These are phyloP conservation scores for Citrus inodora DNA, from an alignment of 345 rosid species.

Conservation along the genomic window DNA sequence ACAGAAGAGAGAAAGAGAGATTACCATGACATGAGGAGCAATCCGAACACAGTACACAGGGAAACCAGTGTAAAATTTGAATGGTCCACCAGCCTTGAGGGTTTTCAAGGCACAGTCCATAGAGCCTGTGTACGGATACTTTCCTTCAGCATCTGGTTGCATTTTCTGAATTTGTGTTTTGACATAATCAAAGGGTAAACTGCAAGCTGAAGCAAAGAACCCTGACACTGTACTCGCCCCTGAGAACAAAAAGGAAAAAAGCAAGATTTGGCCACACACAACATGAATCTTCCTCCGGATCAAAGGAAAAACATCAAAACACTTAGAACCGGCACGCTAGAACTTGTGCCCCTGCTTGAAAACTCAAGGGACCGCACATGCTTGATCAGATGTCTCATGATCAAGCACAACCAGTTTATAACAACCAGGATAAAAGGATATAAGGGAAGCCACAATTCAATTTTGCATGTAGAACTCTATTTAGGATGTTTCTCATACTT, in stretches of 20 bases:
- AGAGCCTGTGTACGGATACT: conserved; percentile 88
- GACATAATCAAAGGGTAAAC: conserved; percentile 94
- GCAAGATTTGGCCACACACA: background rate
- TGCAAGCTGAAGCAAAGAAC: conserved; percentile 91
- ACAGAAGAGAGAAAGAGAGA: background rate
- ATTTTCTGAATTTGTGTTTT: conserved; percentile 98
- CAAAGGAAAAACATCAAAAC: background rate
- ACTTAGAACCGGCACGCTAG: background rate
- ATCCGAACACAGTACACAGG: conserved; percentile 93
- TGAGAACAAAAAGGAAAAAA: conserved; percentile 25
- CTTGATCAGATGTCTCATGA: background rate
- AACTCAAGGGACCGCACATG: background rate
- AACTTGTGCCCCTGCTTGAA: background rate
- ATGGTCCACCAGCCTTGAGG: conserved; percentile 80
- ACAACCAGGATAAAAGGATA: background rate
- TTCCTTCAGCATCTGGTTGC: conserved; percentile 97
- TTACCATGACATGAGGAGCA: conserved; percentile 99
- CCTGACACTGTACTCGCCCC: conserved; percentile 95
- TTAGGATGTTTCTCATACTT: background rate
- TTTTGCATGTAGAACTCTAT: background rate
- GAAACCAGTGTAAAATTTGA: conserved; percentile 93
- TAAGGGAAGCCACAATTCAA: background rate
- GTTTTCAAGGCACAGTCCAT: conserved; percentile 82
- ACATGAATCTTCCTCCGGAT: background rate
- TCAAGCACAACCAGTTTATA: background rate